Evolutionary conservation across 2,329 filamentous ascomycete species (phyloP).

Genomic region (Akanthomyces muscarius): DNA sequence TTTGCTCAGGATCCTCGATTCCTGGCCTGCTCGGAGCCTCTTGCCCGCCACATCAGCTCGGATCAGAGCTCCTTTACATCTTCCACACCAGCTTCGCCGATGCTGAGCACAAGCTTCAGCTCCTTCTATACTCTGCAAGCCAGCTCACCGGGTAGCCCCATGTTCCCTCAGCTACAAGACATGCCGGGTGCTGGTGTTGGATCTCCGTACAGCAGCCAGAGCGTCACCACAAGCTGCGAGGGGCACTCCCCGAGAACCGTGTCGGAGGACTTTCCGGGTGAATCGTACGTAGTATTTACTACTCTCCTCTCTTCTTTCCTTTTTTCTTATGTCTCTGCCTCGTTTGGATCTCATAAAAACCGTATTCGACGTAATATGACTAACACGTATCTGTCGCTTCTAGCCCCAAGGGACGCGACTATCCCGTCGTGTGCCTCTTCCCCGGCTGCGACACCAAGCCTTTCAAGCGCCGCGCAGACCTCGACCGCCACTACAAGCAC

Average conservation of each 20-base stretch:
- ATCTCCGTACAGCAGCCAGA: slow-evolving; percentile 21
- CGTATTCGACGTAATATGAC: slow-evolving; percentile 12
- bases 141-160: slow-evolving; percentile 15
- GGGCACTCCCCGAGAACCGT: slow-evolving; percentile 18
- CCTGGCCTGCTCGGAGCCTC: slow-evolving; percentile 19
- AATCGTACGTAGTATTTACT: slow-evolving; percentile 16
- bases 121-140: slow-evolving; percentile 21
- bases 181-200: slow-evolving; percentile 14
- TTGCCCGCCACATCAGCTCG: slow-evolving; percentile 29
- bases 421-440: slow-evolving; percentile 36
- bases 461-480: slow-evolving; percentile 52
- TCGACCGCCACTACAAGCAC: slow-evolving; percentile 49
- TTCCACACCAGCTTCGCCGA: slow-evolving; percentile 27
- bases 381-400: slow-evolving; percentile 14
- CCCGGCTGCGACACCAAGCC: slow-evolving; percentile 40
- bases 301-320: background rate
- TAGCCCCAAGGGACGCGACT: slow-evolving; percentile 26
- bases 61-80: slow-evolving; percentile 28
- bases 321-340: background rate
- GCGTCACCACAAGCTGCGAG: slow-evolving; percentile 20
- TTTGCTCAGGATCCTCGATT: slow-evolving; percentile 8
- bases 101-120: slow-evolving; percentile 16
- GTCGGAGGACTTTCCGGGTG: slow-evolving; percentile 16
- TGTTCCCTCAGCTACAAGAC: slow-evolving; percentile 14
- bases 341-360: background rate